Evolutionary conservation across 345 rosid genomes (phyloP).

Genomic region (Ceriops decandra): DNA sequence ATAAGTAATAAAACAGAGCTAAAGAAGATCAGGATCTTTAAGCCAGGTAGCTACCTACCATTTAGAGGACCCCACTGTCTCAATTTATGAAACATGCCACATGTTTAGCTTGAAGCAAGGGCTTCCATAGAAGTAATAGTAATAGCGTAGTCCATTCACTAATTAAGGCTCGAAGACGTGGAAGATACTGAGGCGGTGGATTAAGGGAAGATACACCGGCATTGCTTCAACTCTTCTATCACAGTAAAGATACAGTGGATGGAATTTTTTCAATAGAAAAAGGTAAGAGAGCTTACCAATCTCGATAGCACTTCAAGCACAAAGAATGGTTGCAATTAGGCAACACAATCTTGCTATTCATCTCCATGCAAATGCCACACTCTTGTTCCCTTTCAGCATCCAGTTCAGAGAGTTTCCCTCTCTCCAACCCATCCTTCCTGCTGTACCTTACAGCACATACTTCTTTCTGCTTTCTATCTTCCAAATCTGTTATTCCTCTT

Average conservation of each 20-base stretch:
- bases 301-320: constrained; percentile 60
- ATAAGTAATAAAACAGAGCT: too few species aligned
- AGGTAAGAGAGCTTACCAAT: constrained; percentile 46
- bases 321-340: constrained; percentile 76
- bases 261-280: not conserved
- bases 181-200: constrained; percentile 28
- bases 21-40: too few species aligned
- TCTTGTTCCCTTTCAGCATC: constrained; percentile 69
- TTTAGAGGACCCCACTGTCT: not conserved
- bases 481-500: constrained; percentile 62
- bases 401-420: constrained; percentile 42
- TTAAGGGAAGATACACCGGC: constrained; percentile 50
- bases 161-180: constrained; percentile 54
- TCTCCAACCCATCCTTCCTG: constrained; percentile 43
- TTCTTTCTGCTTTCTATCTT: constrained; percentile 66
- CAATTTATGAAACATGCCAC: not conserved
- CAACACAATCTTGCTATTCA: constrained; percentile 49
- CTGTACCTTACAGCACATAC: constrained; percentile 42
- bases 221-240: not conserved
- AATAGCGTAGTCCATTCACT: constrained; percentile 50
- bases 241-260: not conserved
- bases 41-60: not conserved
- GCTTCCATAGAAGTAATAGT: not conserved
- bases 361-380: constrained; percentile 81
- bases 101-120: not conserved